A percentile compares a stretch with the other conserved stretches of the same genome.
phyloP scores from a whole-genome alignment of 2,329 filamentous ascomycete species.

The Amesomyces nigricolor region DNA sequence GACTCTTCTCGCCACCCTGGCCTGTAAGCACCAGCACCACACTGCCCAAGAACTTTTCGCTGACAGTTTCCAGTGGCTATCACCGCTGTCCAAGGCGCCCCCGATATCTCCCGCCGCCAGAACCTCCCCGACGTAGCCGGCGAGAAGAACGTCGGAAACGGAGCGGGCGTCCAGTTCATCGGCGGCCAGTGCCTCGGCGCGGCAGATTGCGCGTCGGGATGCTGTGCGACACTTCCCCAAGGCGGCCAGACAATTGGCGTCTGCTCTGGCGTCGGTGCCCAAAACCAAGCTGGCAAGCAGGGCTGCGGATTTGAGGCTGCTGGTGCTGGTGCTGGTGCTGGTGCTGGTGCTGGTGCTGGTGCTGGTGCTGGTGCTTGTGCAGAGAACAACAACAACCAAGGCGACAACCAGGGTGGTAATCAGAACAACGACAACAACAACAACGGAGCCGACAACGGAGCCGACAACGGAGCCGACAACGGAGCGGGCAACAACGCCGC shows the following conservation, averaged over 20 bases:
- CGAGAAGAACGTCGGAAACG: conserved; percentile 31
- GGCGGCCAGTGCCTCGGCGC: conserved; percentile 31
- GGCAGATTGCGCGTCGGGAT: conserved; percentile 31
- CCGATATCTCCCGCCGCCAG: conserved; percentile 19
- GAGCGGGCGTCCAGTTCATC: conserved; percentile 31
- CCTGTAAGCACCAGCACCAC: conserved; percentile 6
- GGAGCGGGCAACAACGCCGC: background rate
- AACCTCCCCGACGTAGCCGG: conserved; percentile 27
- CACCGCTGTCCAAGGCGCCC: conserved; percentile 22
- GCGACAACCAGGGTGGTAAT: background rate
- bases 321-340: conserved; percentile 1
- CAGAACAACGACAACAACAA: background rate
- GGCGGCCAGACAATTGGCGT: conserved; percentile 28
- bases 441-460: background rate
- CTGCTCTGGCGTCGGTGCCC: conserved; percentile 32
- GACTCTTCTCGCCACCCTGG: conserved; percentile 14
- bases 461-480: background rate
- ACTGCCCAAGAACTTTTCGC: background rate
- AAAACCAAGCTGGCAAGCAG: conserved; percentile 31
- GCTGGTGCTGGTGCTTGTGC: background rate
- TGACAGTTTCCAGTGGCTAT: conserved; percentile 16
- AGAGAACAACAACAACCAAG: background rate
- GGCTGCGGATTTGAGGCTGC: conserved; percentile 31
- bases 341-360: background rate
- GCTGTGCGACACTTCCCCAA: conserved; percentile 28